These are phyloP conservation scores for Nitzschia putrida DNA, from an alignment of 108 stramenopile species.

Conservation along the genomic window DNA sequence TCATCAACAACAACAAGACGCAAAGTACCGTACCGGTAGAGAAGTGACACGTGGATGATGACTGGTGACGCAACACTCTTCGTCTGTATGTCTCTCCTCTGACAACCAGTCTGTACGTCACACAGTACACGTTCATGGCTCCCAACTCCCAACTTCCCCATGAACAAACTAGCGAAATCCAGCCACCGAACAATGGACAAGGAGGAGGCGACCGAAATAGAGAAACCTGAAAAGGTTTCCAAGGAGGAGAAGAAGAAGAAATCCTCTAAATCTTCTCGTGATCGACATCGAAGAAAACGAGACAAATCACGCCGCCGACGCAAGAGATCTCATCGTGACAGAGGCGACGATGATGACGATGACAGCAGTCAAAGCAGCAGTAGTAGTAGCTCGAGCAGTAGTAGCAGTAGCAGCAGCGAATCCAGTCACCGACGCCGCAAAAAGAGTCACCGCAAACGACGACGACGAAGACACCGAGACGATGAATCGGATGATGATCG, in stretches of 20 bases:
- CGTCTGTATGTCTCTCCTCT: no score
- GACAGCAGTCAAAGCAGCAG: slow-evolving; percentile 7
- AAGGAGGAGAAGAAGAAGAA: not conserved
- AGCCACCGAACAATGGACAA: no score
- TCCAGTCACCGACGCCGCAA: not conserved
- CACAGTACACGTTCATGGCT: no score
- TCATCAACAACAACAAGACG: no score
- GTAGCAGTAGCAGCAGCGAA: not conserved
- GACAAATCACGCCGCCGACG: not conserved
- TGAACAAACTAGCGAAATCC: no score
- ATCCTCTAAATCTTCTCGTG: not conserved
- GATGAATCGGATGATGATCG: slow-evolving; percentile 6
- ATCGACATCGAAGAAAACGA: no score
- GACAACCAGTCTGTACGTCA: no score
- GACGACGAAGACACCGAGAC: slow-evolving; percentile 10
- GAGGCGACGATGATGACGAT: slow-evolving; percentile 13
- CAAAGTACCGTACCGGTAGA: no score
- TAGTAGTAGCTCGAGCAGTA: not conserved
- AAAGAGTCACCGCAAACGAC: slow-evolving; percentile 11
- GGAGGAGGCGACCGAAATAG: not conserved
- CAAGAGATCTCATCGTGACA: not conserved
- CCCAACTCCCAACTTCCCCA: no score
- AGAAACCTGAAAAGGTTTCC: slow-evolving; percentile 2
- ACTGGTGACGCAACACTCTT: no score
- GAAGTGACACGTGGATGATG: no score